Base-by-base conservation (phyloP, 2,329 filamentous ascomycete genomes). In the Amesomyces nigricolor region DNA sequence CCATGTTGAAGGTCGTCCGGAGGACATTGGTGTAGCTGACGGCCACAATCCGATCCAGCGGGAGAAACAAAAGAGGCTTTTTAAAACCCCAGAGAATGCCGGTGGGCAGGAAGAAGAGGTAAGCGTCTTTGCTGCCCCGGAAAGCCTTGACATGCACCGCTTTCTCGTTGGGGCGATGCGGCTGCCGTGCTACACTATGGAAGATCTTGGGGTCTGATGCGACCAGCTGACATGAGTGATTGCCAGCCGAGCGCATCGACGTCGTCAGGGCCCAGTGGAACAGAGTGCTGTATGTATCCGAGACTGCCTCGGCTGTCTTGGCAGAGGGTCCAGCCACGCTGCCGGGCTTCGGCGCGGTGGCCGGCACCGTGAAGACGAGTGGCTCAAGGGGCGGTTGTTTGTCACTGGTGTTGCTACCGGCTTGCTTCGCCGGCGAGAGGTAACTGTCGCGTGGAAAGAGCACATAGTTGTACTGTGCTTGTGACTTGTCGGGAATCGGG, bases 1-100 rank as follows among this genome's bases (percentile, higher is more conserved):
- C 80, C 44, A 88, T 77, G 63, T 87, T 87, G 63, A 88, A 87
- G 0, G 85, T 88, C 19, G 84, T 76, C 64, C 86, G 83, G 45
- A 87, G 71, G 26, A 88, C 82, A 56, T 74, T 86, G 5, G 83
- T 86, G 66, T 86, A 87, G 63, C 81, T 85, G n/a, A 86, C 74
- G 2, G 82, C 81, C 0, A 75, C 73, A 49, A 87, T 82, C 11
- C 78, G 75, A 51, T 80, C 77, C 16, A 86, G 75, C 4, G 83
- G 81, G 5, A 87, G 73, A 62, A 86, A 87, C 19, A 85, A 70
- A 2, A 87, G 67, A 0, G 85, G 85, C 68, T 87, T 88, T 70
- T 86, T 87, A 73, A 85, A 88, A 0, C 77, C 83, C 82, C 83
- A 88, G 7, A 88, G 67, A 52, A 88, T 86, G 13, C 85, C 85